Evolutionary conservation across 306 rosid species (phyloP), one percentile per base, ranked within the genome.

Genomic region (Vachellia collinsii): DNA sequence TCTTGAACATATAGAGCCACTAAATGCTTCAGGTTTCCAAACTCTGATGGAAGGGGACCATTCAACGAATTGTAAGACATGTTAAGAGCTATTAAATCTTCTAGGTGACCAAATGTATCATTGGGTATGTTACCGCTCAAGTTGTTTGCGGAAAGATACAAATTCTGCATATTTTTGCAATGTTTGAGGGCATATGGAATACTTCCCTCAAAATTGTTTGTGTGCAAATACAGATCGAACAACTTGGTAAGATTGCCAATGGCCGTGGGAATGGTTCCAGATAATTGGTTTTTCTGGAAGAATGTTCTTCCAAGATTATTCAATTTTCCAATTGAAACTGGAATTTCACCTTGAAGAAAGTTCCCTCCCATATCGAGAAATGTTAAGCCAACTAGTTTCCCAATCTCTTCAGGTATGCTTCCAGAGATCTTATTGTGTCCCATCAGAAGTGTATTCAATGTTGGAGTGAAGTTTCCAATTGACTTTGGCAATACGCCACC

Each of bases 241-340:
- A 79, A 46, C 70, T 47, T n/a, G 4, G 78, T 74, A 41, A 84
- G 84, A 75, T 84, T 84, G 11, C 87, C 81, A 61, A 84, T 66
- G 14, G 0, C 1, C 0, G 1, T 4, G 9, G 83, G 83, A 44
- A 84, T 75, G 4, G 34, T 50, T 0, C 87, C 87, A 9, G 54
- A 61, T 23, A 84, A 43, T 2, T 75, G 66, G 64, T 79, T 84
- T 4, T 0, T 2, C 8, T 29, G 0, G 51, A 83, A 23, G 38
- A 0, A 44, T 3, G 70, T 2, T 59, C 36, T 48, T 29, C 20
- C 83, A 47, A 83, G 70, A 69, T 50, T 69, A n/a, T 69, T 48
- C 16, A 79, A 77, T 19, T 61, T 75, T 51, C 87, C 83, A 47
- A 83, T 61, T 29, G 87, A 75, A 47, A 1, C 11, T 43, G 87